Base-by-base conservation (phyloP, 805 yeast genomes). In the Scheffersomyces amazonensis region DNA sequence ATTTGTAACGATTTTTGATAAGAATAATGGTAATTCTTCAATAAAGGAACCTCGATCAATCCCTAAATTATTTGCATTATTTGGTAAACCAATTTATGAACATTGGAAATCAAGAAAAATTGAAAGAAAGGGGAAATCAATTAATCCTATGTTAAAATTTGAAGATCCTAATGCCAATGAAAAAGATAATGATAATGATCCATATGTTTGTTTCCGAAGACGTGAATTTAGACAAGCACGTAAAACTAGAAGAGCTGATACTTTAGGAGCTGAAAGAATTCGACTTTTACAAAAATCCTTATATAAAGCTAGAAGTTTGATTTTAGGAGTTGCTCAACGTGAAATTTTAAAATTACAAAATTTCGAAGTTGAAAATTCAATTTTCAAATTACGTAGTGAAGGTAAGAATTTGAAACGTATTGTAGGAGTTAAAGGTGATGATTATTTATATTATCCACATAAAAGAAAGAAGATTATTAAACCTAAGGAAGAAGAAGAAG, bases 211-310 rank as follows among this genome's bases (percentile, higher is more conserved):
- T 66, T 93, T 93, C 71, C 78, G 99, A 53, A 81, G 96, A 49
- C 83, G 99, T 60, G 98, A 90, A 55, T 83, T 88, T 47, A 80
- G 99, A 48, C 97, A 87, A 56, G 93, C 95, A 21, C 83, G 99
- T 60, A 93, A 93, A 60, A 93, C 99, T 0, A 80, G 99, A 60
- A 79, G 98, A 47, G 87, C 96, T 0, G 99, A 93, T 65, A 77
- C 86, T 23, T 86, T 88, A 50, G 88, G 93, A 49, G 83, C 89
- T 11, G 97, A 90, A 60, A 78, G 90, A 47, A 69, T 93, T 35
- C 75, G 93, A 16, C 58, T 76, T 40, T 67, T 93, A 22, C 87
- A 84, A 45, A 74, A 75, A 43, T 96, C 93, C 43, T 71, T 93
- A 65, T 83, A 78, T 44, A 75, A 81, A 35, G 95, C 96, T 1